These are phyloP conservation scores for Harringtonia aguacate DNA, from an alignment of 2,329 filamentous ascomycete species.

Conservation along the genomic window DNA sequence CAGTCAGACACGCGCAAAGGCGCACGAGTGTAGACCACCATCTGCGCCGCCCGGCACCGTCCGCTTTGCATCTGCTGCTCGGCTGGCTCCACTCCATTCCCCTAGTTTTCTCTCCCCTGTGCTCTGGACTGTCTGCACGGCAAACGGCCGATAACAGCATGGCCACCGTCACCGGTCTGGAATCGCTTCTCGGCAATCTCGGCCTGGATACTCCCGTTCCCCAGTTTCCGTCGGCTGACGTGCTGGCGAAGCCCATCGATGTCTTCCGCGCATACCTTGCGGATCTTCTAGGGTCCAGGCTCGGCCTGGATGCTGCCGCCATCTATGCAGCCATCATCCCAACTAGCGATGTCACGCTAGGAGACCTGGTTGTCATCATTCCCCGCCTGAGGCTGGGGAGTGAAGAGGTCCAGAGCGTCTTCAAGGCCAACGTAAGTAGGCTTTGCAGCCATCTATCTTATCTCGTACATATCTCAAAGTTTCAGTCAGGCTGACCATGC, in stretches of 20 bases:
- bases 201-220: slow-evolving; percentile 28
- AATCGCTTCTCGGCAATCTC: slow-evolving; percentile 49
- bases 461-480: too few relatives aligned
- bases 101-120: neutral
- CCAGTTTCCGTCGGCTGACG: slow-evolving; percentile 15
- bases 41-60: too few relatives aligned
- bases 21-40: too few relatives aligned
- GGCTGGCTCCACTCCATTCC: neutral
- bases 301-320: slow-evolving; percentile 12
- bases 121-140: neutral
- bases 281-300: slow-evolving; percentile 10
- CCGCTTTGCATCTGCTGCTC: too few relatives aligned
- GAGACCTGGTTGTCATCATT: slow-evolving; percentile 19
- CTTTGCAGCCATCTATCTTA: too few relatives aligned
- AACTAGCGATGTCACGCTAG: slow-evolving; percentile 10
- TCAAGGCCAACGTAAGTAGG: neutral
- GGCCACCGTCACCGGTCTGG: slow-evolving; percentile 40
- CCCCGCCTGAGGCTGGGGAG: slow-evolving; percentile 16
- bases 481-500: too few relatives aligned
- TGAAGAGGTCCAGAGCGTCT: neutral
- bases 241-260: slow-evolving; percentile 17
- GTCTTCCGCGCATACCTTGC: slow-evolving; percentile 20
- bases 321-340: slow-evolving; percentile 21
- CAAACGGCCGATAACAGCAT: neutral
- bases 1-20: too few relatives aligned